Base-by-base conservation (phyloP, 441 rosid genomes). In the Pelargonium citronellum region DNA sequence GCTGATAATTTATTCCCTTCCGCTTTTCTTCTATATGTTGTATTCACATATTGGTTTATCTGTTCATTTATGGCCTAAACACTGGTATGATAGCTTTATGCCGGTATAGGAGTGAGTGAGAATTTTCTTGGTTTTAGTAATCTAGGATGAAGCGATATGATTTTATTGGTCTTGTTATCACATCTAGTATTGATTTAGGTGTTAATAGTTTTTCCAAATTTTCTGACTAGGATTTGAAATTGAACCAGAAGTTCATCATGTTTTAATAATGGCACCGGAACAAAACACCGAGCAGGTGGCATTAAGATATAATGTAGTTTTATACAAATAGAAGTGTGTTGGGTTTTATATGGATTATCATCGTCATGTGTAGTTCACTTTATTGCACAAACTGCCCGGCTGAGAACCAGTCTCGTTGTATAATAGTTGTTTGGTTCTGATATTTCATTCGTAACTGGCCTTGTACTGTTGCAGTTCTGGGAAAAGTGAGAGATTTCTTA, bases 401-500 rank as follows among this genome's bases (percentile, higher is more conserved):
- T 1, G 2, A 2, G 2, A 27, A 27, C 0, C 24, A 27, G 2
- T 1, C 2, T 27, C 2, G 30, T 1, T 2, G 2, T 0, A 2
- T 27, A 1, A 27, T 27, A 1, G 1, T 9, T 46, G 51, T 2
- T 46, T 10, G 5, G 5, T 11, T 13, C 7, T 9, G 11, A 7
- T 13, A 7, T 11, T 20, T 62, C 22, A 43, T 70, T 41, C 7
- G 10, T 39, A 22, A 49, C n/a, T 49, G 55, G 55, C 13, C 12
- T 49, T 49, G 4, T 11, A 0, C 68, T 57, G 43, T 55, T 74
- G 72, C 82, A 87, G 91, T 88, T 83, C 68, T 91, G 68, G 97
- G 87, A 44, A 88, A 79, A 83, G 84, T 83, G 68, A 87, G 80
- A 79, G 94, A 85, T 58, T 92, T 92, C 73, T 64, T 92, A 0